These are phyloP conservation scores for Trametes cinnabarina DNA, from an alignment of 768 basidiomycete genomes.

Conservation along the genomic window DNA sequence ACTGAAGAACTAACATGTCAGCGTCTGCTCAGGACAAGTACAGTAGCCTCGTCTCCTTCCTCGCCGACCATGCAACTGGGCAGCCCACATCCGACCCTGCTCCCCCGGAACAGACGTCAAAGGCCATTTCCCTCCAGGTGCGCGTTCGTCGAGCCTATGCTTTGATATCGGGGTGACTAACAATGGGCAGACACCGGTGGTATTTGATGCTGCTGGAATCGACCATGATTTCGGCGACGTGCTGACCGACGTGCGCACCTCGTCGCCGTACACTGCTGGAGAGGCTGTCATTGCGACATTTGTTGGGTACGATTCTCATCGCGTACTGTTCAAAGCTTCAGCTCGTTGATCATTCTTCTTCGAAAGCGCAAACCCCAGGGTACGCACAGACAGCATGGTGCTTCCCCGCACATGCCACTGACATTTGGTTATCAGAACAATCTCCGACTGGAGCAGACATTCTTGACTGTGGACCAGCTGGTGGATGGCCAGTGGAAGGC, in stretches of 20 bases:
- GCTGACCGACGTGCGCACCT: conserved; percentile 48
- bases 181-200: conserved; percentile 49
- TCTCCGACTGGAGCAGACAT: conserved; percentile 68
- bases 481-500: conserved; percentile 49
- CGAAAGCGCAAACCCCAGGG: conserved; percentile 63
- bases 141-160: neutral
- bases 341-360: neutral
- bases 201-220: conserved; percentile 57
- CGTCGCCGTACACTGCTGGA: conserved; percentile 50
- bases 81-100: conserved; percentile 61
- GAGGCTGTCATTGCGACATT: conserved; percentile 62
- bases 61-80: conserved; percentile 48
- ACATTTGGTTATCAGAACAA: conserved; percentile 54
- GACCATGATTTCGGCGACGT: conserved; percentile 63
- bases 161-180: neutral
- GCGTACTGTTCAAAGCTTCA: neutral
- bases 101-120: conserved; percentile 59
- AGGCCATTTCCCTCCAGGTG: conserved; percentile 69
- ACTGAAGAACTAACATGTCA: too few relatives aligned
- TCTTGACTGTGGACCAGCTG: conserved; percentile 62
- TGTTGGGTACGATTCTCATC: conserved; percentile 44
- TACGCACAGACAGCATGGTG: too few relatives aligned
- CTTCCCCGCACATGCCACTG: neutral
- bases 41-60: conserved; percentile 59
- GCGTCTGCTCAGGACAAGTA: conserved; percentile 57